Evolutionary conservation across 2,329 filamentous ascomycete species (phyloP), one percentile per base, ranked within the genome.

Genomic region (Paraphaeosphaeria sporulosa): DNA sequence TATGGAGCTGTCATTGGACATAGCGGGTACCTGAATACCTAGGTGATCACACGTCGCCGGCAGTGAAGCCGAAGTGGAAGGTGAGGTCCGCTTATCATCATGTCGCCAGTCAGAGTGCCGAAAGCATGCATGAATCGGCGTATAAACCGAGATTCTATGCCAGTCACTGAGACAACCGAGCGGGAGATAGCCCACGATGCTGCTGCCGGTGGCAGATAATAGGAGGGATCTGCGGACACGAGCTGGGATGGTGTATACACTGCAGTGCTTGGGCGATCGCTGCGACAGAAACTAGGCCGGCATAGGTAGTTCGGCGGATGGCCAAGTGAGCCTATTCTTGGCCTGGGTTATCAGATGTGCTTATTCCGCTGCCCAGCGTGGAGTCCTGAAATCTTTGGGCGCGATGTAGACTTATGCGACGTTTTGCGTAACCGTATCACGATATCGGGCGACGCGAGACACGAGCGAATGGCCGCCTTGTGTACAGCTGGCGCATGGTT

Each of bases 141-240:
- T 27, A 7, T 13, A 9, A 17, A 27, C 49, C 34, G 34, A 40
- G 34, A 27, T 15, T 23, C 15, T 27, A 36, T 21, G 34, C n/a
- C 32, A 23, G 36, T 23, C 13, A 6, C 23, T 21, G 21, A 23
- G 34, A 40, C 32, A 40, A 52, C 13, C 49, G 21, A 52, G 34
- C 49, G 49, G 49, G 49, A 52, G 34, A 52, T 52, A 27, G 21
- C 36, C 49, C 9, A 44, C 25, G 34, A 52, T 42, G 13, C 49
- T 27, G 21, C 21, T 27, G 34, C 17, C 34, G 21, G 42, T 52
- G n/a, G 38, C 48, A 51, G 48, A 38, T 51, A 51, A 51, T 32
- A 34, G 9, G 36, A 51, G 44, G 30, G 30, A 40, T 40, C 17
- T n/a, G 38, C 38, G n/a, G 17, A 40, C n/a, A 40, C 38, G 38